phyloP scores from a whole-genome alignment of 2,329 filamentous ascomycete species.

The Neospermospora avenae region DNA sequence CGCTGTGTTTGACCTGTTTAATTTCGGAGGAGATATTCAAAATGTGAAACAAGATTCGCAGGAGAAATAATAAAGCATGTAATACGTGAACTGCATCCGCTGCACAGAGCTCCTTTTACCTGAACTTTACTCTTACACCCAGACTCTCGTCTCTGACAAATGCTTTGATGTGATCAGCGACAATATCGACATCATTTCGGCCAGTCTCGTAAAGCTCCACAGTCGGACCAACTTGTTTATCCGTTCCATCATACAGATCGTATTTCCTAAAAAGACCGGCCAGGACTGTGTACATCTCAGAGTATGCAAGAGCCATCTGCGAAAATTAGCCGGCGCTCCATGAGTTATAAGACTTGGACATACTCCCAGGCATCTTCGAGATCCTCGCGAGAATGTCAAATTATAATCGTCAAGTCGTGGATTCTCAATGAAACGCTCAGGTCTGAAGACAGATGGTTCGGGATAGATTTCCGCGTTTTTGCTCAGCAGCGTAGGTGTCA shows the following conservation, averaged over 20 bases:
- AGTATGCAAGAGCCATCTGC: not conserved
- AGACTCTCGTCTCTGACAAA: not conserved
- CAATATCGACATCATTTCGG: not conserved
- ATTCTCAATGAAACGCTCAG: slow-evolving; percentile 2
- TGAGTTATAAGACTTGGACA: not conserved
- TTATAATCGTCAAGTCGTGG: not conserved
- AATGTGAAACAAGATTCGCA: not conserved
- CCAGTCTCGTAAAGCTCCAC: not conserved
- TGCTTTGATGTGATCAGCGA: not conserved
- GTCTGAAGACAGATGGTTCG: not conserved
- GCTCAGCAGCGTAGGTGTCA: not conserved
- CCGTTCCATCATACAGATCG: not conserved
- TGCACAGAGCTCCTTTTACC: not conserved
- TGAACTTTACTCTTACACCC: not conserved
- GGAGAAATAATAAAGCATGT: too few species aligned
- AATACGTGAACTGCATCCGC: too few species aligned
- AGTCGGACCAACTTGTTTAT: not conserved
- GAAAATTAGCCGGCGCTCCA: not conserved
- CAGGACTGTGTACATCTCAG: not conserved
- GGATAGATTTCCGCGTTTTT: not conserved
- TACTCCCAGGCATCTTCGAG: not conserved
- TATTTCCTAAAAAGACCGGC: not conserved
- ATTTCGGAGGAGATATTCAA: not conserved
- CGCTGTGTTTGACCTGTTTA: not conserved
- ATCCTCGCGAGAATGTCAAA: not conserved